Conservation (phyloP, 2,329 filamentous ascomycete species). For the Pseudogymnoascus sp. region DNA sequence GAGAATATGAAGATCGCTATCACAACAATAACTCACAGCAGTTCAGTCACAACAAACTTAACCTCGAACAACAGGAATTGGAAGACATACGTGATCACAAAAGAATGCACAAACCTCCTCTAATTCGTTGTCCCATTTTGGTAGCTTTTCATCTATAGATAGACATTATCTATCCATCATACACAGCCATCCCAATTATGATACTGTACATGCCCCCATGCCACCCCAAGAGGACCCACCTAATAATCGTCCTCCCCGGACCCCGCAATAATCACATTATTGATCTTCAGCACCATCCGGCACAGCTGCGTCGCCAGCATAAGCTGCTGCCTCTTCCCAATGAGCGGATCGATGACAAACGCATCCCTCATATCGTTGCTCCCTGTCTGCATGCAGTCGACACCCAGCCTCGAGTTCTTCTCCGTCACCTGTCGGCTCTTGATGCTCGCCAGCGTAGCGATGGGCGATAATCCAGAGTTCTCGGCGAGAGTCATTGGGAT, state of each 20-base stretch:
- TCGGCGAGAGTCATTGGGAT: constrained; percentile 94
- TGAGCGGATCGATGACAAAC: constrained; percentile 96
- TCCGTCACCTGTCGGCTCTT: constrained; percentile 96
- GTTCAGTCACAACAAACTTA: neutral
- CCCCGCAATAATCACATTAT: constrained; percentile 90
- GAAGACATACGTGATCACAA: neutral
- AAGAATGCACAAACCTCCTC: neutral
- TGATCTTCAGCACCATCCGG: constrained; percentile 95
- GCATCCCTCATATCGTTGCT: constrained; percentile 96
- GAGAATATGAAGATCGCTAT: neutral
- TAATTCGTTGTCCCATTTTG: constrained; percentile 8
- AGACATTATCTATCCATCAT: constrained; percentile 9
- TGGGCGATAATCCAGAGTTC: constrained; percentile 93
- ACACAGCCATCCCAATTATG: constrained; percentile 8
- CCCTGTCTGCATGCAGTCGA: constrained; percentile 95
- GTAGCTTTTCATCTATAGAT: constrained; percentile 8
- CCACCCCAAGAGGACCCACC: constrained; percentile 2
- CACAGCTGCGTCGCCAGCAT: constrained; percentile 94
- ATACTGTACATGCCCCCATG: constrained; percentile 8
- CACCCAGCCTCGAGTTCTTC: constrained; percentile 69
- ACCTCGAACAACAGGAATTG: neutral
- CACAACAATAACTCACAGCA: neutral
- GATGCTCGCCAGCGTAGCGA: constrained; percentile 87
- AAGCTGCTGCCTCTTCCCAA: constrained; percentile 95
- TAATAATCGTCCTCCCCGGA: constrained; percentile 83